phyloP scores from a whole-genome alignment of 2,329 filamentous ascomycete species.

The Fusarium brachygibbosum region DNA sequence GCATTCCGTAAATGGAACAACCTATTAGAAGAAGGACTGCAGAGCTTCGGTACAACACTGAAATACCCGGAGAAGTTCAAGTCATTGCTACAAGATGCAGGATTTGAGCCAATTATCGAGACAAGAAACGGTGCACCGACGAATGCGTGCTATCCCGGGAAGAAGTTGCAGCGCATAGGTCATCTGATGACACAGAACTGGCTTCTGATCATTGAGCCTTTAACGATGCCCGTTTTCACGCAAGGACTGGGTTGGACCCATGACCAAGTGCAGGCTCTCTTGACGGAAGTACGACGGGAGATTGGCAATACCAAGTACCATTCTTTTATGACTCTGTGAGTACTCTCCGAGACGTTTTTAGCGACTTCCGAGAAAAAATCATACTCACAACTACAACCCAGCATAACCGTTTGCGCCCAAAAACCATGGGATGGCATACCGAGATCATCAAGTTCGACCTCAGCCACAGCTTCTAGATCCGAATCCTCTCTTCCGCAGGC shows the following conservation, averaged over 20 bases:
- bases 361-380: accelerated
- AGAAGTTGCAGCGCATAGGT: constrained; percentile 43
- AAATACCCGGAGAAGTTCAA: constrained; percentile 36
- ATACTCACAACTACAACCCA: constrained; percentile 15
- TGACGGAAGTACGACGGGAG: constrained; percentile 39
- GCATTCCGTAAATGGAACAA: constrained; percentile 42
- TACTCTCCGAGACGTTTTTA: neutral
- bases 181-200: constrained; percentile 46
- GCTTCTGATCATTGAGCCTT: constrained; percentile 41
- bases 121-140: constrained; percentile 44
- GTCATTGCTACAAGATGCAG: constrained; percentile 28
- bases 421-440: constrained; percentile 32
- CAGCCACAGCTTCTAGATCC: constrained; percentile 29
- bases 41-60: constrained; percentile 33
- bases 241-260: constrained; percentile 40
- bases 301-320: constrained; percentile 43
- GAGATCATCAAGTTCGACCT: constrained; percentile 24
- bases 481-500: constrained; percentile 22
- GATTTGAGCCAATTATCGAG: constrained; percentile 42
- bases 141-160: constrained; percentile 46
- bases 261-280: constrained; percentile 35
- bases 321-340: constrained; percentile 47
- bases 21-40: constrained; percentile 40
- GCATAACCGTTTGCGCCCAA: constrained; percentile 39
- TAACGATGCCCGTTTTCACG: constrained; percentile 43